Base-by-base conservation (phyloP, 2,329 filamentous ascomycete species). In the Phialophora tarda region DNA sequence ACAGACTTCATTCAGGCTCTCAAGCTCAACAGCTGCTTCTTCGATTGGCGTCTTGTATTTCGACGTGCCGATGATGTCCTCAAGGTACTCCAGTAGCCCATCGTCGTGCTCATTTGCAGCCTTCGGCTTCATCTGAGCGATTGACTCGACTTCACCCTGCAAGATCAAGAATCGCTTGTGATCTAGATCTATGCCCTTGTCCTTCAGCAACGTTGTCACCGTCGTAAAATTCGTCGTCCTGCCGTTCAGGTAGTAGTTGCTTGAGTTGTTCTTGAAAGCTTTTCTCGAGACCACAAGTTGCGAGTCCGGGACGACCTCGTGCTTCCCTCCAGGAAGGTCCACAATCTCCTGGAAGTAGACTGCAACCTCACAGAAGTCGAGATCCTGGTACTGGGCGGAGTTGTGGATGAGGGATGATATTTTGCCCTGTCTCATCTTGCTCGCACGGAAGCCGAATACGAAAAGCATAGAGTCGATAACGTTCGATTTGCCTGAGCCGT, bases 361-460 rank as follows among this genome's bases (percentile, higher is more conserved):
- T 63, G 96, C 91, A 11, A 99, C 95, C 78, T 99, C 96, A 76
- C 95, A 99, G 75, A 89, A 89, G 56, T 96, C 91, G 23, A 99
- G 81, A 73, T 97, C 86, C 0, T 93, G 93, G 72, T 91, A 88
- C 63, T 91, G 87, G 0, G 93, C 93, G 12, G 95, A 98, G 77
- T 98, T 99, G 81, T 99, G 95, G 72, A 99, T 99, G 57, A 99
- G 82, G 3, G 95, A 95, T 0, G 95, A 99, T 56, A 99, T 93
- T 81, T 99, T 99, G 75, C 95, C 95, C 78, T 99, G 95, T 75
- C 95, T 87, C 95, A 99, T 99, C 81, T 99, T 99, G 84, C 94
- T 98, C 50, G 95, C 95, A 67, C 95, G 89, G 82, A 99, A 99
- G 62, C 96, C 95, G 76, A 99, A 99, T n/a, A 99, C 95, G 75